Base-by-base conservation (phyloP, 306 rosid genomes). In the Sesbania bispinosa region DNA sequence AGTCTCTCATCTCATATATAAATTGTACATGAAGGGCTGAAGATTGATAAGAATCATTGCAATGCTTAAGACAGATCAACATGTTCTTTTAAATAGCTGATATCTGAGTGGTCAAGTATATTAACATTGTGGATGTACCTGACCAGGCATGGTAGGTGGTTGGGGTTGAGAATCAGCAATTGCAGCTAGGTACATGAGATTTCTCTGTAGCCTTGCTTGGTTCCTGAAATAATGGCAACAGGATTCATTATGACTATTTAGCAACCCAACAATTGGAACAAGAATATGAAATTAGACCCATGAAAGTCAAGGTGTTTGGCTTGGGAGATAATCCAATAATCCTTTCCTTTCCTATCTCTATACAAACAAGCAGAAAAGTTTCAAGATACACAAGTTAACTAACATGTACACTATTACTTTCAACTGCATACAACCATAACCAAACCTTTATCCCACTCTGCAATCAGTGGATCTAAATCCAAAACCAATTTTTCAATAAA, bases 141-240 rank as follows among this genome's bases (percentile, higher is more conserved):
- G 99, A 65, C 95, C 83, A 38, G 89, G 76, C 85, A 94, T 86
- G 38, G 85, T 71, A 23, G 96, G 89, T 51, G 97, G 95, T 77
- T 94, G 99, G 54, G 99, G 99, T 78, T 94, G 99, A 71, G 99
- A 94, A 84, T 94, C 99, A 73, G 99, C 99, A 61, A 94, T 94
- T 62, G 99, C 99, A 70, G 99, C 99, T 10, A 94, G 82, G 83
- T 94, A 94, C 97, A 94, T 94, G 55, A 94, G 96, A 85, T 94
- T 94, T 50, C 99, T 59, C 88, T 95, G 99, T 11, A 95, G 86
- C 85, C 91, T 89, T 43, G 99, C 99, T 75, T 95, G 99, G 83
- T 89, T 91, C 90, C 99, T 94, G 86, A 42, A 68, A 50, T 35
- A 60, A 15, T n/a, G 33, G 10, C 52, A 38, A 27, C 39, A n/a